phyloP scores from a whole-genome alignment of 169 alveolate species.

The Plasmodium knowlesi region DNA sequence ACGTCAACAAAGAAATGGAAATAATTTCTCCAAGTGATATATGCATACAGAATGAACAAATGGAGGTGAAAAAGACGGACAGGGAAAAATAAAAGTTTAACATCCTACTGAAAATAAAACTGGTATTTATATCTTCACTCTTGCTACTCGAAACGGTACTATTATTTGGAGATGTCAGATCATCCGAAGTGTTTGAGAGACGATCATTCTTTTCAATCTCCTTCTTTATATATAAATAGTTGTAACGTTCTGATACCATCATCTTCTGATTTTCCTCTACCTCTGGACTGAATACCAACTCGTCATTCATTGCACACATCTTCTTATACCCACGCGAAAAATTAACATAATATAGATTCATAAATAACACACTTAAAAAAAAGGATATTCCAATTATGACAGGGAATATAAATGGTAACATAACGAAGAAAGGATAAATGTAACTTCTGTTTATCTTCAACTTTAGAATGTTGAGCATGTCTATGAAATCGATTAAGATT shows the following conservation, averaged over 20 bases:
- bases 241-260: conserved; percentile 34
- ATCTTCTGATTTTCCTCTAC: conserved; percentile 29
- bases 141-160: conserved; percentile 41
- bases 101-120: conserved; percentile 16
- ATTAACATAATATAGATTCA: conserved; percentile 45
- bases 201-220: conserved; percentile 50
- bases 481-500: conserved; percentile 28
- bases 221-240: conserved; percentile 48
- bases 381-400: conserved; percentile 2
- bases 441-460: conserved; percentile 17
- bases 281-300: conserved; percentile 22
- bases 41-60: conserved; percentile 32
- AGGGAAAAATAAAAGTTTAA: conserved; percentile 44
- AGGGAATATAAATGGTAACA: conserved; percentile 66
- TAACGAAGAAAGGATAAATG: conserved; percentile 47
- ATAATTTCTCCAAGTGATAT: conserved; percentile 61
- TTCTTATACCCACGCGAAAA: conserved; percentile 47
- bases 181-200: conserved; percentile 65
- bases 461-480: conserved; percentile 64
- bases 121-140: conserved; percentile 67
- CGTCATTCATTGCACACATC: conserved; percentile 14
- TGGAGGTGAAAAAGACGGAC: conserved; percentile 21
- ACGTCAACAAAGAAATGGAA: conserved; percentile 27
- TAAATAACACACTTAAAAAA: conserved; percentile 40
- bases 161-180: conserved; percentile 22